Evolutionary conservation across 495 filamentous ascomycete genomes (phyloP), one percentile per base, ranked within the genome.

Genomic region (Cladorrhinum samala): DNA sequence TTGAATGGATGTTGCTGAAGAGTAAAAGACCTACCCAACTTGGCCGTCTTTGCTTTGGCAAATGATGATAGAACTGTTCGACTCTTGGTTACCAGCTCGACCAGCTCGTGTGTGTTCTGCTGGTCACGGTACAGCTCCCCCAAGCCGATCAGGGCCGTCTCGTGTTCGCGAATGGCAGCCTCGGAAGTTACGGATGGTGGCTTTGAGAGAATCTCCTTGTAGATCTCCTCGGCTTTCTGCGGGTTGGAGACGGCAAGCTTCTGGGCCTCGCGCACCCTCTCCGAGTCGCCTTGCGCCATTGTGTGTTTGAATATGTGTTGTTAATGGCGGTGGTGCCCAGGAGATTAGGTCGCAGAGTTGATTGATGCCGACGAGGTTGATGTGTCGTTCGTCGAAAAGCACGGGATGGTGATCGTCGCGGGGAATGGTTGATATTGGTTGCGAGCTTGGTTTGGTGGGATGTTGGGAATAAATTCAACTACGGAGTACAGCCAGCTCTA

Each of bases 11-110:
- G 13, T 5, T 17, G 50, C 3, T 20, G 39, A 16, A 23, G 20
- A 17, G n/a, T n/a, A n/a, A n/a, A 11, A 18, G 39, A 54, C 82
- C 63, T 83, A 97, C 93, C 91, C 52, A 99, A 77, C 74, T 99
- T 99, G 38, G 93, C 88, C 18, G 93, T 97, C 83, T 99, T 99
- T 57, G 93, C 94, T 76, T 96, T 96, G 54, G 93, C 92, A 67
- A 97, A 97, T 57, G 88, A 90, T 46, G 91, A 95, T 54, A 99
- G 82, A 20, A 89, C 85, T 60, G 88, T 87, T 60, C 92, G 83
- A 68, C 91, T 96, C 63, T 87, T 85, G 59, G 84, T 90, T 58
- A 99, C 87, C 61, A 99, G 81, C 56, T 90, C 87, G 46, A 93
- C 89, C 46, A 99, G 87, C 68, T 93, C 91, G 60, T 91, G 71